A percentile compares a stretch with the other conserved stretches of the same genome.
phyloP scores from a whole-genome alignment of 305 asterid species.

The Rubia peregrina region DNA sequence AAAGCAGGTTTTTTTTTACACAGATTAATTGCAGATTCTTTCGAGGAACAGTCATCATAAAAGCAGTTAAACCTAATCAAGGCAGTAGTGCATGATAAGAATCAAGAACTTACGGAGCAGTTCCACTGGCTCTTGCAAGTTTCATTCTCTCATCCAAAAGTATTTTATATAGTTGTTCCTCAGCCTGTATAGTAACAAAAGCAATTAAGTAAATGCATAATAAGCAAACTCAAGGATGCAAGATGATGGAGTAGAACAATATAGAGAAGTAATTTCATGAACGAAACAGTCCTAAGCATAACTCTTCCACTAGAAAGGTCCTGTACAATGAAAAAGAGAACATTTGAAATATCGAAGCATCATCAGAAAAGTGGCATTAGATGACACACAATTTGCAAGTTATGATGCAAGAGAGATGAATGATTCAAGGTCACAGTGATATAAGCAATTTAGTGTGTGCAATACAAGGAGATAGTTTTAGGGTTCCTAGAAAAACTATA shows the following conservation, averaged over 20 bases:
- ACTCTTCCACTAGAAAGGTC: background rate
- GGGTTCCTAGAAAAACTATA: background rate
- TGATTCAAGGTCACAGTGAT: too few species aligned
- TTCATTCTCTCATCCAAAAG: conserved; percentile 83
- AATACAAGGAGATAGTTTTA: background rate
- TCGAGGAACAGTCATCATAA: background rate
- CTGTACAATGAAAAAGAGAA: background rate
- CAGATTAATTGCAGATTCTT: background rate
- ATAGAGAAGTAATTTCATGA: conserved; percentile 4
- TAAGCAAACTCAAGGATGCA: background rate
- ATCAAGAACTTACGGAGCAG: conserved; percentile 70
- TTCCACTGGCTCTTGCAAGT: conserved; percentile 69
- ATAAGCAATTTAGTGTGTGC: too few species aligned
- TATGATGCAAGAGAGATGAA: too few species aligned
- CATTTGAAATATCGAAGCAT: background rate
- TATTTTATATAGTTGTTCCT: conserved; percentile 59
- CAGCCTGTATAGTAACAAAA: conserved; percentile 43
- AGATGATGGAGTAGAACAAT: background rate
- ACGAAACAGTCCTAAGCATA: background rate
- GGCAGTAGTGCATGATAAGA: background rate
- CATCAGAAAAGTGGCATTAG: background rate
- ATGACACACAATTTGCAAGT: background rate
- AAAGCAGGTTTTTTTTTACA: conserved; percentile 6
- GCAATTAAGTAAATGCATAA: conserved; percentile 15
- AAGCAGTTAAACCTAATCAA: background rate